Evolutionary conservation across 306 rosid species (phyloP).

Genomic region (Fagus sylvatica): DNA sequence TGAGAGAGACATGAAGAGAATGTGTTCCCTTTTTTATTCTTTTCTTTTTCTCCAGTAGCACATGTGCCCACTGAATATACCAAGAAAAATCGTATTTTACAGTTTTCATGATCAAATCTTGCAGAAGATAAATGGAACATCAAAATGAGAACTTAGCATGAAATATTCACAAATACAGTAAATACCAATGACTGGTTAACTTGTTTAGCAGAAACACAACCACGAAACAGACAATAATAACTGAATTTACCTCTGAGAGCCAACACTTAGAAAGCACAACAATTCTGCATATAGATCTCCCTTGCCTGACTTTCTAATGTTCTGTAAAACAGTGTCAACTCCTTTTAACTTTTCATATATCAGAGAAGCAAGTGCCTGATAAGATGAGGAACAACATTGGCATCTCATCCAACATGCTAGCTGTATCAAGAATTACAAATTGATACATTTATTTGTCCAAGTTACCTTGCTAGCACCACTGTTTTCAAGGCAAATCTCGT

Average conservation of each 20-base stretch:
- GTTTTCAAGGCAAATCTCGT: slow-evolving; percentile 55
- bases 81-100: not conserved
- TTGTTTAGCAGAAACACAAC: slow-evolving; percentile 9
- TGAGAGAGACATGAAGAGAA: too few relatives aligned
- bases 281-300: slow-evolving; percentile 82
- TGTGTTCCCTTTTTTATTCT: not conserved
- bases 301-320: slow-evolving; percentile 85
- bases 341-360: slow-evolving; percentile 63
- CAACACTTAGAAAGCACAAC: slow-evolving; percentile 72
- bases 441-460: slow-evolving; percentile 20
- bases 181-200: not conserved
- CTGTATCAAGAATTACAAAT: slow-evolving; percentile 9
- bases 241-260: slow-evolving; percentile 66
- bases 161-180: slow-evolving; percentile 4
- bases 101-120: not conserved
- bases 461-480: slow-evolving; percentile 52
- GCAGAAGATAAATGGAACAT: not conserved
- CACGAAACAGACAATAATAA: slow-evolving; percentile 5
- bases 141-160: not conserved
- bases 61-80: not conserved
- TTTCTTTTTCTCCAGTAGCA: not conserved
- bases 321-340: slow-evolving; percentile 55
- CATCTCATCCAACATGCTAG: slow-evolving; percentile 22
- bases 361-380: slow-evolving; percentile 58
- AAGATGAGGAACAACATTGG: slow-evolving; percentile 20